Conservation (phyloP, 768 basidiomycete species). For the Bullera alba region DNA sequence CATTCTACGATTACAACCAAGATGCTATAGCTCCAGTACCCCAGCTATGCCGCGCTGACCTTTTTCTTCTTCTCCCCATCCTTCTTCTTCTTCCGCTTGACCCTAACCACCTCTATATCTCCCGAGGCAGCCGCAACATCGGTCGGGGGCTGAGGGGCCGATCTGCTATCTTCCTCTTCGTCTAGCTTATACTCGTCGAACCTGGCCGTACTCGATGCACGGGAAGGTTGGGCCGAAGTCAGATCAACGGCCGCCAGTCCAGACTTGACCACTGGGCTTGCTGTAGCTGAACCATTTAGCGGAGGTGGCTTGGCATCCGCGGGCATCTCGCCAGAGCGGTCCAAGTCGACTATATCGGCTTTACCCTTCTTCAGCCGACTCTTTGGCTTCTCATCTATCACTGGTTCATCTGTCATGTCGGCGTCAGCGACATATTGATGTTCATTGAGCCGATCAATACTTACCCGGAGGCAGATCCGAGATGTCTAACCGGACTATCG, state of each 20-base stretch:
- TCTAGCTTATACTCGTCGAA: slow-evolving; percentile 35
- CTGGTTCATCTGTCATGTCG: no score
- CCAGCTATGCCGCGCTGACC: not conserved
- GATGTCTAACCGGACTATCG: slow-evolving; percentile 71
- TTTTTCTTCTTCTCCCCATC: not conserved
- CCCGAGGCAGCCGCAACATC: slow-evolving; percentile 11
- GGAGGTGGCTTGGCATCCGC: slow-evolving; percentile 45
- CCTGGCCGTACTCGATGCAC: not conserved
- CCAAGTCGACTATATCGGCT: slow-evolving; percentile 44
- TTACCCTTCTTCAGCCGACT: slow-evolving; percentile 2
- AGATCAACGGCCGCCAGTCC: slow-evolving; percentile 32
- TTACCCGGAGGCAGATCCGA: slow-evolving; percentile 9
- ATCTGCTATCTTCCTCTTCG: slow-evolving; percentile 9
- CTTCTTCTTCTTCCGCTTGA: slow-evolving; percentile 43
- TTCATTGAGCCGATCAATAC: not conserved
- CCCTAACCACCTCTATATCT: slow-evolving; percentile 40
- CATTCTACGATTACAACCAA: no score
- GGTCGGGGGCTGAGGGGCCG: not conserved
- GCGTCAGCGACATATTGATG: slow-evolving; percentile 3
- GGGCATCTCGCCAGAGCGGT: slow-evolving; percentile 81
- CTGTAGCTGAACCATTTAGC: no score
- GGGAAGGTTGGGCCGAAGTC: no score
- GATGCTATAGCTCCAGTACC: no score
- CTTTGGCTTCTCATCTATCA: no score
- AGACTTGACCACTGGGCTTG: no score